Base-by-base conservation (phyloP, 495 filamentous ascomycete species). In the Penicillium steckii region DNA sequence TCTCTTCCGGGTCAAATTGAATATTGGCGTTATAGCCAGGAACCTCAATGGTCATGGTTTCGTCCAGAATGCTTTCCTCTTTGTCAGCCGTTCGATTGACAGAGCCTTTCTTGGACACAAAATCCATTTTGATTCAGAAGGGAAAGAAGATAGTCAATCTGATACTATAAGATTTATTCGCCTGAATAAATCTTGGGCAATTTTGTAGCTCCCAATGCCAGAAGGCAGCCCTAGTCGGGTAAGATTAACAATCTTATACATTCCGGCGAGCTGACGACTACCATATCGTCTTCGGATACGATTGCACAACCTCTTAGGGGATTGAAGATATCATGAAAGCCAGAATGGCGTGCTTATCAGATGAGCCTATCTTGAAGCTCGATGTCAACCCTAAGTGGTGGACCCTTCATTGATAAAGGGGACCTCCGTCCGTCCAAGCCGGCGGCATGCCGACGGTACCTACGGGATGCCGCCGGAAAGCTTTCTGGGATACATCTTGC, bases 291-390 rank as follows among this genome's bases (percentile, higher is more conserved):
- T 2, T 17, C 6, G 19, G 17, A 8, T 17, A 47, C 25, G 10
- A 37, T 21, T 29, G 17, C 8, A 10, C 15, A 26, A 35, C 27
- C 27, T 47, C 29, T 35, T 19, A 2, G 18, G 10, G 24, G 15
- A 3, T 32, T 33, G 25, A 47, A 47, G 44, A 47, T 47, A 47
- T n/a, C 44, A 47, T 47, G 44, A 47, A 47, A 47, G 44, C 44
- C 44, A 47, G n/a, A 13, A 47, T 47, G 44, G 27, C 44, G 44
- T 47, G 44, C 44, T 47, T 47, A 47, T 33, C 44, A 47, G 44
- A 33, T 26, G 33, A 15, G 21, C 44, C 44, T 47, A 47, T 47
- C 44, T 47, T 19, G 8, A 47, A 21, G 27, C 26, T 47, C 17
- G n/a, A 32, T 47, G 17, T 21, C 12, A 47, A 25, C 12, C 15